phyloP scores from a whole-genome alignment of 1,139 yeast genomes.

The Yamadazyma aaseri region DNA sequence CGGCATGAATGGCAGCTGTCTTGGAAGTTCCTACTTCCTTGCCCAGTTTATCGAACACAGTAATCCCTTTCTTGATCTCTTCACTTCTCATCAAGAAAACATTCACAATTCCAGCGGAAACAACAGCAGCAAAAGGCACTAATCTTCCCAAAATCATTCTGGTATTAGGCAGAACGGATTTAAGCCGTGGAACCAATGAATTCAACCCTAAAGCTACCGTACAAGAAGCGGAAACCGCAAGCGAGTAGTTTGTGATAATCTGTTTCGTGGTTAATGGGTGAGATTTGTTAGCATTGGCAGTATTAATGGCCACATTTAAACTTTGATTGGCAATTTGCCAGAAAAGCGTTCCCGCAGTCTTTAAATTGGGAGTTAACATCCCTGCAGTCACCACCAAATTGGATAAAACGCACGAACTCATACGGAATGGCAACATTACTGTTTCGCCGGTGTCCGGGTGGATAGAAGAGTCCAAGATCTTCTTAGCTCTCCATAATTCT shows the following conservation, averaged over 20 bases:
- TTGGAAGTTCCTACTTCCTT: constrained; percentile 74
- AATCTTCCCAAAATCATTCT: constrained; percentile 73
- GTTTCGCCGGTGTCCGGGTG: constrained; percentile 97
- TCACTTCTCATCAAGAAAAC: constrained; percentile 94
- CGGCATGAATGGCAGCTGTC: constrained; percentile 87
- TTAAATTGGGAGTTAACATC: constrained; percentile 92
- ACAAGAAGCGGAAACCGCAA: constrained; percentile 94
- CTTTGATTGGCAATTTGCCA: constrained; percentile 99
- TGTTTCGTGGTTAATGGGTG: constrained; percentile 84
- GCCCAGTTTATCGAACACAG: constrained; percentile 70
- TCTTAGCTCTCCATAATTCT: constrained; percentile 87
- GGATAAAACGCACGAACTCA: constrained; percentile 93
- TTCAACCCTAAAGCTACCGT: constrained; percentile 93
- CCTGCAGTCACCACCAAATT: constrained; percentile 95
- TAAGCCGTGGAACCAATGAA: constrained; percentile 79
- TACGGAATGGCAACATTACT: constrained; percentile 87
- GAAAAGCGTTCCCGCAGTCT: constrained; percentile 85
- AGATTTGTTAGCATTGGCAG: constrained; percentile 93
- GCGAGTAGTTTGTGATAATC: constrained; percentile 69
- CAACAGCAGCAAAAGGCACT: constrained; percentile 98
- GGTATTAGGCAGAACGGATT: constrained; percentile 63
- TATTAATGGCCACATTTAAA: constrained; percentile 92
- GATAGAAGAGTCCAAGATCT: constrained; percentile 78
- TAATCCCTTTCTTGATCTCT: constrained; percentile 82
- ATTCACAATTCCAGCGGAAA: constrained; percentile 91